Evolutionary conservation across 371 early-diverging fungal genomes (phyloP).

Genomic region (Mucor irregularis): DNA sequence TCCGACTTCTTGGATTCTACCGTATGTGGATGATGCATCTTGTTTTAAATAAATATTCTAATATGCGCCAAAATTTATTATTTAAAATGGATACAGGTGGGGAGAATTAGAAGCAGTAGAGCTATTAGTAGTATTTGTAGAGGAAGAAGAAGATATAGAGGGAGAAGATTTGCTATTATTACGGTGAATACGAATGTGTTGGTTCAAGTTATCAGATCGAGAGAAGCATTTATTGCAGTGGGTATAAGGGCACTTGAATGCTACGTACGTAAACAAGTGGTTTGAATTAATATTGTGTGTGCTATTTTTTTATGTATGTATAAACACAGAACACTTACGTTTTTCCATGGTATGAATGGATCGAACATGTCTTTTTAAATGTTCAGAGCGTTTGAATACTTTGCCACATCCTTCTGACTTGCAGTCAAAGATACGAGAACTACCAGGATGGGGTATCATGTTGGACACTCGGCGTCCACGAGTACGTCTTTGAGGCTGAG

Average conservation of each 20-base stretch:
- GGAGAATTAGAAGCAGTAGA: neutral
- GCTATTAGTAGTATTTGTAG: neutral
- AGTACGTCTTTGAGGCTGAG: too few species aligned
- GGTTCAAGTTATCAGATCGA: conserved; percentile 26
- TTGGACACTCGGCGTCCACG: conserved; percentile 61
- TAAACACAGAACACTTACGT: conserved; percentile 56
- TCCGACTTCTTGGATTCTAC: conserved; percentile 5
- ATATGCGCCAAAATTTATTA: neutral
- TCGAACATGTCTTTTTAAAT: conserved; percentile 64
- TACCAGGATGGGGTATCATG: conserved; percentile 37
- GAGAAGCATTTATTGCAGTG: conserved; percentile 24
- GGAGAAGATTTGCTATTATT: conserved; percentile 2
- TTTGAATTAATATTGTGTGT: too few species aligned
- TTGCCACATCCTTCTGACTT: conserved; percentile 56
- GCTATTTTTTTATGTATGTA: too few species aligned
- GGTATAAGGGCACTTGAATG: conserved; percentile 21
- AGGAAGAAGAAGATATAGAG: neutral
- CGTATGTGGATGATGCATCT: neutral
- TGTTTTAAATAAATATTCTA: neutral
- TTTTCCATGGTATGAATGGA: conserved; percentile 68
- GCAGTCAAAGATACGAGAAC: conserved; percentile 56
- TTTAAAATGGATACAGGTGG: neutral
- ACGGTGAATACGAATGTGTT: conserved; percentile 29
- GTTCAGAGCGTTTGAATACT: conserved; percentile 69
- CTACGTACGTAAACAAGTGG: too few species aligned